phyloP scores from a whole-genome alignment of 2,329 filamentous ascomycete species.

The Xylaria sp. region DNA sequence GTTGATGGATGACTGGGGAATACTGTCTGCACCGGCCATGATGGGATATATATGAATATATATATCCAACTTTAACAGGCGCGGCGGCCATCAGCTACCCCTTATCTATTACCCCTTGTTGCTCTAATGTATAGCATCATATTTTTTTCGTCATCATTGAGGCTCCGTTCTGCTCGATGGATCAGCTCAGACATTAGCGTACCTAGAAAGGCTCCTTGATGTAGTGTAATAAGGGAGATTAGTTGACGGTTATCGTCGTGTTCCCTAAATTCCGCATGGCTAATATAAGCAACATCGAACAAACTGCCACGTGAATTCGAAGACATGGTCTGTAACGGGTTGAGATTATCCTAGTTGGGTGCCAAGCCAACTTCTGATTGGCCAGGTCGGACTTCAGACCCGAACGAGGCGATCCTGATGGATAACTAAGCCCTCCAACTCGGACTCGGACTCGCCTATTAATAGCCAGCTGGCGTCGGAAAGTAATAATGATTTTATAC shows the following conservation, averaged over 20 bases:
- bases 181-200: conserved; percentile 17
- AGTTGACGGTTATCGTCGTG: not conserved
- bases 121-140: not conserved
- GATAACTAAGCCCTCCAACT: conserved; percentile 5
- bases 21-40: not conserved
- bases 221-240: not conserved
- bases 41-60: conserved; percentile 13
- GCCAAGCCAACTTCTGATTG: conserved; percentile 22
- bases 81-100: not conserved
- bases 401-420: not conserved
- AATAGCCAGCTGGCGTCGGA: not conserved
- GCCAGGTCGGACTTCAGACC: conserved; percentile 23
- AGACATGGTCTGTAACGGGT: not conserved
- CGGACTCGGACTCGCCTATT: not conserved
- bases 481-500: not conserved
- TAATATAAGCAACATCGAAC: not conserved
- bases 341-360: not conserved
- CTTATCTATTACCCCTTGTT: conserved; percentile 1
- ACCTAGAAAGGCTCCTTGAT: not conserved
- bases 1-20: not conserved
- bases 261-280: not conserved
- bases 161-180: conserved; percentile 6
- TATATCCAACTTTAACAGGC: not conserved
- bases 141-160: not conserved
- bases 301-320: not conserved